Conservation (phyloP, 148 eudicot species). For the Salicornia ramosissima region DNA sequence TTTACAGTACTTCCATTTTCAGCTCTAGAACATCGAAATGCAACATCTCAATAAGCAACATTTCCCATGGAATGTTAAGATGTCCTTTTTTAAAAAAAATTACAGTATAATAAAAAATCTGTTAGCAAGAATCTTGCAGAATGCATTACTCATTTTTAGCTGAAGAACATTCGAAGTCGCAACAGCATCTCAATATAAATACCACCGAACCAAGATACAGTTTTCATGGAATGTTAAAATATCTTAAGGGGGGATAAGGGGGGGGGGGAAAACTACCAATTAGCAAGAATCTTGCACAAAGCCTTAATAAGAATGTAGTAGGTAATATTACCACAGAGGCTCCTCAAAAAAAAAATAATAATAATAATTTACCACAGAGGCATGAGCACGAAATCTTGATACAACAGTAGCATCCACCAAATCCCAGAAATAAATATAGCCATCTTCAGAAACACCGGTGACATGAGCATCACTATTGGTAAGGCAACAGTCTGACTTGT, state of each 20-base stretch:
- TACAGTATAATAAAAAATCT: no score
- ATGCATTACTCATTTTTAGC: no score
- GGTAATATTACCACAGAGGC: no score
- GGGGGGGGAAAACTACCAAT: no score
- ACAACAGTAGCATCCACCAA: conserved; percentile 82
- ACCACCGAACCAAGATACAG: not conserved
- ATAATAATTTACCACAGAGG: conserved; percentile 64
- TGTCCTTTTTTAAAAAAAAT: no score
- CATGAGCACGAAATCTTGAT: conserved; percentile 84
- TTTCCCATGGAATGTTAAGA: not conserved
- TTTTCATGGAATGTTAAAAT: not conserved
- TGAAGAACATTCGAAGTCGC: no score
- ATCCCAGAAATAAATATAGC: conserved; percentile 89
- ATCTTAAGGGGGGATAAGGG: no score
- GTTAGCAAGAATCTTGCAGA: no score
- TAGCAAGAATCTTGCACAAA: no score
- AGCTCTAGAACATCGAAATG: not conserved
- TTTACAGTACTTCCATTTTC: not conserved
- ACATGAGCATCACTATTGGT: conserved; percentile 90
- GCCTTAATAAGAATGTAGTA: not conserved
- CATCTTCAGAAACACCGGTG: conserved; percentile 92
- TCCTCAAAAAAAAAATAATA: not conserved
- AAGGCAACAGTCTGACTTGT: conserved; percentile 93
- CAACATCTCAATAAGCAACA: not conserved
- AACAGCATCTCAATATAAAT: conserved; percentile 4